Evolutionary conservation across 106 monocot genomes (phyloP).

Genomic region (Cymbidium sinense): DNA sequence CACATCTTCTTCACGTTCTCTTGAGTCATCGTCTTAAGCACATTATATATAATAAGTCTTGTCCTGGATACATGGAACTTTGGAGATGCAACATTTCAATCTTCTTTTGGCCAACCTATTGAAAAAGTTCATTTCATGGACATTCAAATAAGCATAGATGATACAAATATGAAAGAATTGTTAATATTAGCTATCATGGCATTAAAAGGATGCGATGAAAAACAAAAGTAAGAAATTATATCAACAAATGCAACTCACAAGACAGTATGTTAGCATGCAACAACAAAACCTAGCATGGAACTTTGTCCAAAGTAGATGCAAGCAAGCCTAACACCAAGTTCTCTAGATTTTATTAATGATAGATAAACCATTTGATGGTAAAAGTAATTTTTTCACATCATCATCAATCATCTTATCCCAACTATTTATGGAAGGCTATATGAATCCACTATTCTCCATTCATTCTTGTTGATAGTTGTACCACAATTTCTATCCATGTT

Average conservation of each 20-base stretch:
- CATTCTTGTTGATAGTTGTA: too few species aligned
- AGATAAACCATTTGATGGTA: background rate
- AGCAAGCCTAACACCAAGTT: background rate
- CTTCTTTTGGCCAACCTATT: conserved; percentile 71
- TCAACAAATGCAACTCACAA: background rate
- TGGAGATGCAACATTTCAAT: conserved; percentile 63
- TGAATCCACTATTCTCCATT: too few species aligned
- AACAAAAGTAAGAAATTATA: background rate
- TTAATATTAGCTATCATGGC: background rate
- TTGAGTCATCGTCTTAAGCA: conserved; percentile 79
- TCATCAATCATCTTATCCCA: too few species aligned
- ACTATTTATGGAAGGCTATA: too few species aligned
- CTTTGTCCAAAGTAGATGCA: background rate
- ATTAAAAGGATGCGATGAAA: background rate
- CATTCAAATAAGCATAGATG: background rate
- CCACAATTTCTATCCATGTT: too few species aligned
- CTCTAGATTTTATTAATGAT: background rate
- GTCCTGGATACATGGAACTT: conserved; percentile 95
- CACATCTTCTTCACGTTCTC: conserved; percentile 73
- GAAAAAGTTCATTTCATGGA: background rate
- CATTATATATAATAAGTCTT: conserved; percentile 86
- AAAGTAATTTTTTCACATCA: too few species aligned
- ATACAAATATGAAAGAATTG: background rate
- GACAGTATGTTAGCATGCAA: background rate
- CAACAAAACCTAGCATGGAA: background rate